These are phyloP conservation scores for Fraxinus ornus DNA, from an alignment of 305 asterid genomes.

Conservation along the genomic window DNA sequence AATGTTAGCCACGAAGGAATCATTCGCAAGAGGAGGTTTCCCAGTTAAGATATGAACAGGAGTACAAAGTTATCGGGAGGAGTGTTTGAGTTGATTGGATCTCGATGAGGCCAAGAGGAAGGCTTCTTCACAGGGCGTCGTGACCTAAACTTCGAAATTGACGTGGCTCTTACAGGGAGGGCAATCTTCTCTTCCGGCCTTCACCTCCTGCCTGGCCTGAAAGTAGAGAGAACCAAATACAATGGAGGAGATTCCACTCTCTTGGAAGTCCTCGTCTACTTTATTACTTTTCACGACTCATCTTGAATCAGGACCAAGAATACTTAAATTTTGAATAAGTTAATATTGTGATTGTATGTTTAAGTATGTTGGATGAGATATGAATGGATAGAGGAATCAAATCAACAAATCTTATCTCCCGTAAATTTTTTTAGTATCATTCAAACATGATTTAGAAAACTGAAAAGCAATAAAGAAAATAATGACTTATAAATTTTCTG, in stretches of 20 bases:
- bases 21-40: not conserved
- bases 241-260: not conserved
- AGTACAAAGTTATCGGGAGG: not conserved
- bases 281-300: not conserved
- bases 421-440: not conserved
- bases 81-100: not conserved
- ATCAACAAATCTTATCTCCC: not conserved
- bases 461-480: not conserved
- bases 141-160: not conserved
- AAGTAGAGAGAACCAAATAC: not conserved
- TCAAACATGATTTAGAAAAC: not conserved
- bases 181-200: not conserved
- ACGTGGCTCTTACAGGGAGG: not conserved
- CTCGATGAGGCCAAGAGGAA: not conserved
- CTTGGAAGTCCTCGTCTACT: not conserved
- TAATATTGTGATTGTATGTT: not conserved
- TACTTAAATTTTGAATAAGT: not conserved
- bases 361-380: not conserved
- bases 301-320: not conserved
- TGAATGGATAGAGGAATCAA: not conserved
- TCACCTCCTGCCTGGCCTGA: not conserved
- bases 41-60: not conserved
- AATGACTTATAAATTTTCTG: not conserved
- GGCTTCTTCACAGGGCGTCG: not conserved
- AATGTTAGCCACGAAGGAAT: not conserved